phyloP scores from a whole-genome alignment of 345 rosid genomes.

The Brassica nigra region DNA sequence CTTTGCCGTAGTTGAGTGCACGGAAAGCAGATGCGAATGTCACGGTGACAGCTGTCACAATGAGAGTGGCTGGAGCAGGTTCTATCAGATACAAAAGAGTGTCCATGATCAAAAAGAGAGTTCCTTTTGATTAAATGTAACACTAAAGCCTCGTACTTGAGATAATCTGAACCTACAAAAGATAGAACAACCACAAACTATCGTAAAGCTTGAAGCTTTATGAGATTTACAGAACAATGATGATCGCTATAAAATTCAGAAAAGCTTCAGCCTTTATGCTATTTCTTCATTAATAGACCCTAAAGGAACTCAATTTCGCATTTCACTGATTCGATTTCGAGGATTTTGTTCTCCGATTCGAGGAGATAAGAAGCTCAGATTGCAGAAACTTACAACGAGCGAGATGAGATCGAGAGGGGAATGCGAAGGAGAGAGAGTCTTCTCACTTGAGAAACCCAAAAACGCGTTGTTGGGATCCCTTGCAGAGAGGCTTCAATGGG shows the following conservation, averaged over 20 bases:
- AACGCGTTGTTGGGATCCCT: background rate
- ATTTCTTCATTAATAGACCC: background rate
- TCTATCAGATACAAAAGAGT: conserved; percentile 75
- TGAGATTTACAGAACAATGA: background rate
- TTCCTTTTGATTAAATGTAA: conserved; percentile 9
- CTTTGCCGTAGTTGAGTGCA: conserved; percentile 87
- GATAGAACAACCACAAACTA: background rate
- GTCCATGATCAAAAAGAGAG: conserved; percentile 59
- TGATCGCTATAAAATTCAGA: background rate
- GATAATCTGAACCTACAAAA: background rate
- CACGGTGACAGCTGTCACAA: conserved; percentile 79
- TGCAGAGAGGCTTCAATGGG: background rate
- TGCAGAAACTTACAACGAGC: background rate
- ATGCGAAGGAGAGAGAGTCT: background rate
- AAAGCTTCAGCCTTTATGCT: background rate
- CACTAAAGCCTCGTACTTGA: conserved; percentile 9
- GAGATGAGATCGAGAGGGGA: conserved; percentile 13
- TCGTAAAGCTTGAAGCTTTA: background rate
- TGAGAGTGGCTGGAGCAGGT: conserved; percentile 88
- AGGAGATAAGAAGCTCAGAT: background rate
- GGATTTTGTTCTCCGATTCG: background rate
- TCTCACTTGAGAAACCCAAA: conserved; percentile 27
- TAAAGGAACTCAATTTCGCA: background rate
- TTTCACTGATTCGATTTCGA: background rate
- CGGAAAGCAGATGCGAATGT: conserved; percentile 96